phyloP scores from a whole-genome alignment of 768 basidiomycete genomes.

The Chalciporus chontae region DNA sequence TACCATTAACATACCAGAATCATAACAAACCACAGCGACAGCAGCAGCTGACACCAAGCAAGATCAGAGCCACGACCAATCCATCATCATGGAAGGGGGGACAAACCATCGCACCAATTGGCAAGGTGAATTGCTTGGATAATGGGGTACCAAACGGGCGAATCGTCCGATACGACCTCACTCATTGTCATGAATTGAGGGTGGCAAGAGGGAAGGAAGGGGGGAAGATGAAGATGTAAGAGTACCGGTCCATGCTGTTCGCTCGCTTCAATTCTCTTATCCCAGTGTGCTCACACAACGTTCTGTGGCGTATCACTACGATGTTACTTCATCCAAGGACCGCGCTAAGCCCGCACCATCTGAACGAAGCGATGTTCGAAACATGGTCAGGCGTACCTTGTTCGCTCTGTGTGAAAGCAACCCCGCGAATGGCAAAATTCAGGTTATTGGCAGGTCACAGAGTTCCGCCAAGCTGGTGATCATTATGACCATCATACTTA shows the following conservation, averaged over 20 bases:
- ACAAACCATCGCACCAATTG: conserved; percentile 16
- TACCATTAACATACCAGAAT: conserved; percentile 3
- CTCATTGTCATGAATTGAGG: conserved; percentile 4
- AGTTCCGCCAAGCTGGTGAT: no score
- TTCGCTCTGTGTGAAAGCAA: no score
- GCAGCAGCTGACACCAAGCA: conserved; percentile 9
- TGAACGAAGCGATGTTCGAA: no score
- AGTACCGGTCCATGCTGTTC: no score
- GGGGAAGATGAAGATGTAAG: neutral
- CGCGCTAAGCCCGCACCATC: no score
- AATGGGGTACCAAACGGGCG: conserved; percentile 4
- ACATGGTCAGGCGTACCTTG: no score
- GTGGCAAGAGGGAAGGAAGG: neutral
- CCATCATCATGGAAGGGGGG: neutral
- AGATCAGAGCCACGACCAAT: neutral
- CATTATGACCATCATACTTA: no score
- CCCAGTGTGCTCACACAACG: no score
- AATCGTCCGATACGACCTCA: conserved; percentile 11
- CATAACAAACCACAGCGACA: conserved; percentile 15
- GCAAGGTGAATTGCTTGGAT: conserved; percentile 13
- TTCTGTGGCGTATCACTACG: neutral
- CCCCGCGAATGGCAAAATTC: no score
- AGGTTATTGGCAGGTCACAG: no score
- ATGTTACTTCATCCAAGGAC: no score
- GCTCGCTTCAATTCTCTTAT: no score